These are phyloP conservation scores for Basipetospora sp. DNA, from an alignment of 2,329 filamentous ascomycete genomes.

Conservation along the genomic window DNA sequence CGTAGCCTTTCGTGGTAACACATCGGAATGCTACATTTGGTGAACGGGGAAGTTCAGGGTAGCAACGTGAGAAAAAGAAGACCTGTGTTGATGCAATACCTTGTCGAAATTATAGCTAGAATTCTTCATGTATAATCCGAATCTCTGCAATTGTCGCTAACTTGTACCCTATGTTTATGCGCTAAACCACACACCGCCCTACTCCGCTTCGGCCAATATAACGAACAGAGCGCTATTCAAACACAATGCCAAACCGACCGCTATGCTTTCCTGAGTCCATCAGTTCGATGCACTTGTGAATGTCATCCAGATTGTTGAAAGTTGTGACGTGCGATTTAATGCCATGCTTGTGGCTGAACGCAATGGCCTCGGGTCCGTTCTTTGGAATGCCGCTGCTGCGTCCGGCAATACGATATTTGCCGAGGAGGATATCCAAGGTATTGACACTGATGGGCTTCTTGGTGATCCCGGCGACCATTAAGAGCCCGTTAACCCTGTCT, in stretches of 20 bases:
- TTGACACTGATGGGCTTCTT: conserved; percentile 7
- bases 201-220: no score
- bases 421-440: conserved; percentile 6
- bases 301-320: neutral
- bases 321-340: conserved; percentile 7
- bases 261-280: conserved; percentile 6
- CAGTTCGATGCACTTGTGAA: conserved; percentile 6
- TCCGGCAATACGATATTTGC: conserved; percentile 6
- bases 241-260: conserved; percentile 5
- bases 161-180: no score
- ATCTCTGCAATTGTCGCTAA: no score
- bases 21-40: no score
- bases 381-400: conserved; percentile 6
- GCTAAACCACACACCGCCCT: no score
- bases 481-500: conserved; percentile 7
- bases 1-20: no score
- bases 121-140: no score
- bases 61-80: no score
- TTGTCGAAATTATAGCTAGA: no score
- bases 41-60: no score
- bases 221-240: neutral
- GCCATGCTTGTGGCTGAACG: conserved; percentile 7
- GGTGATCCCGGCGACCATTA: conserved; percentile 10
- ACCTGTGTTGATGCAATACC: no score
- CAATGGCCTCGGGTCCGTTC: conserved; percentile 6